Base-by-base conservation (phyloP, 352 stramenopile genomes). In the Phytopythium chamaehyphon region DNA sequence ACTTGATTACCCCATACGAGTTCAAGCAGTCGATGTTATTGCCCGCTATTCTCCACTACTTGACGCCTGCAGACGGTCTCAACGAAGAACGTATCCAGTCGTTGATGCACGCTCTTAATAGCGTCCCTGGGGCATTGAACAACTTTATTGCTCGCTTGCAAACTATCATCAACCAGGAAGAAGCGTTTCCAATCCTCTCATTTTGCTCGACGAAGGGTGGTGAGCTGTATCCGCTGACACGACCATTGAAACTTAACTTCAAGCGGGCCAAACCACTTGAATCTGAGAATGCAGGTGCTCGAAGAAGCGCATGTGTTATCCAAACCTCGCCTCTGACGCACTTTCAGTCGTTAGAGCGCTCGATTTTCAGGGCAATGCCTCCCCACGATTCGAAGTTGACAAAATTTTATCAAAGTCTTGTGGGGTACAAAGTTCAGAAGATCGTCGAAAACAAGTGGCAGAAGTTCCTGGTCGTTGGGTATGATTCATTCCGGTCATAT, bases 291-390 rank as follows among this genome's bases (percentile, higher is more conserved):
- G 21, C 16, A 23, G 2, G 15, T 49, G 1, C 43, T 38, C 43
- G 16, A 14, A 28, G 35, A 28, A 36, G 24, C 16, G 18, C 21
- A 38, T 22, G 23, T 8, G 68, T 73, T 16, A 86, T 93, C 15
- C 69, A 90, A 19, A 66, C 75, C n/a, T 91, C 81, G 6, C 75
- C 83, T 7, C 58, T 94, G 38, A 90, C 81, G 3, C 73, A 89
- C 36, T 94, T 91, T n/a, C 80, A 90, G 57, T 91, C 81, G n/a
- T 90, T 94, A 60, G 83, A 94, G 47, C 73, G 80, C 50, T 89
- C 76, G 0, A 64, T 94, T 35, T 83, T 77, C 24, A 74, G 79
- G 2, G 86, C 66, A 26, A 69, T 89, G 50, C 61, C 75, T 36
- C 65, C 88, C 3, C 47, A 72, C 3, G 74, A 92, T 47, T 21